Base-by-base conservation (phyloP, 441 rosid species). In the Viola pubescens region DNA sequence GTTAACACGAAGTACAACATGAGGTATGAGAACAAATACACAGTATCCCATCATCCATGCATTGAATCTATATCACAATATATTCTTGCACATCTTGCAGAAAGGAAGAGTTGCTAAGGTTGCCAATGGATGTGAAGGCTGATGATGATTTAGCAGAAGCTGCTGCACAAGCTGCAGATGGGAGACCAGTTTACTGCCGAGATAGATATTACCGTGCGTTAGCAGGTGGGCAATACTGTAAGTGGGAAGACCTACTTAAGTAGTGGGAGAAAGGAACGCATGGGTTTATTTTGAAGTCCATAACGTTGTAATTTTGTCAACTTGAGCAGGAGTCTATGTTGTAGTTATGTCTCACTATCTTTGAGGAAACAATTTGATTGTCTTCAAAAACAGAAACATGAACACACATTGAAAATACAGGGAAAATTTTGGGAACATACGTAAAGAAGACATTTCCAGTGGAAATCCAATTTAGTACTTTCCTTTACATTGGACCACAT, bases 91-190 rank as follows among this genome's bases (percentile, higher is more conserved):
- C 38, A 11, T 47, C 38, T 40, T 40, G 63, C 65, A 89, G 98
- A 56, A 89, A 84, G 73, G 96, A 89, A 52, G 84, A 87, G 48
- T 64, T 92, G 77, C 88, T 87, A 7, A 72, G 77, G 48, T 65
- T 89, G 67, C 98, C 97, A 0, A 40, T 48, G 67, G 98, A 87
- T 64, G 95, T 92, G 7, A 71, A 45, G 72, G 45, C 87, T 9
- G 83, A 92, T 12, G 94, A 89, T 54, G 90, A 84, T 60, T 61
- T 89, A 49, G 98, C 98, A 54, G 95, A 87, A 2, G 97, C 97
- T 0, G 98, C 98, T 0, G 98, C 98, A 6, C 82, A 89, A 76
- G 98, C 98, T 60, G 98, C 97, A 7, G 89, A 82, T 66, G 98
- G 98, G 65, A 81, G 98, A 70, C 98, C 97, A 0, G 98, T 85